Percentiles rank a stretch among this genome's conserved stretches.
These are phyloP conservation scores for Solanum hybrid DNA, from an alignment of 305 asterid genomes.

Conservation along the genomic window DNA sequence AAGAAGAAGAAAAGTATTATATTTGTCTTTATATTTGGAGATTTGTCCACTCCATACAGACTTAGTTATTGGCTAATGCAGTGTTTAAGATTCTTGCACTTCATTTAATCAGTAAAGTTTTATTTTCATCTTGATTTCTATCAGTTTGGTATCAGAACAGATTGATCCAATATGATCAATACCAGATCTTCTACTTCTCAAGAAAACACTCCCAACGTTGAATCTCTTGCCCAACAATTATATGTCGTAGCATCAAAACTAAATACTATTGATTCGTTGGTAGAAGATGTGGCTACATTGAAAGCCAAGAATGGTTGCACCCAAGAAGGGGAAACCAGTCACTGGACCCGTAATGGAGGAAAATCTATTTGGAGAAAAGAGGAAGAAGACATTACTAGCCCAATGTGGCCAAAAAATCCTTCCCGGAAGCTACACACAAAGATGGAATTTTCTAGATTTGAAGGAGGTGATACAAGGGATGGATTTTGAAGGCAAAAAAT, in stretches of 20 bases:
- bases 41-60: no score
- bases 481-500: neutral
- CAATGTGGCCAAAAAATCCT: neutral
- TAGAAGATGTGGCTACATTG: neutral
- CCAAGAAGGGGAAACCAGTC: neutral
- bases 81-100: no score
- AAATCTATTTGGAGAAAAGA: neutral
- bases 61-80: no score
- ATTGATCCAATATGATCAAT: neutral
- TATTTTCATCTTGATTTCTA: neutral
- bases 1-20: no score
- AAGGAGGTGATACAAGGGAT: neutral
- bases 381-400: neutral
- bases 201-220: neutral
- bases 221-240: neutral
- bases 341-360: neutral
- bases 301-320: neutral
- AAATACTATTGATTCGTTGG: neutral
- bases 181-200: neutral
- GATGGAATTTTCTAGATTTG: neutral
- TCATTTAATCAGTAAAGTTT: no score
- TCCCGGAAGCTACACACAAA: neutral
- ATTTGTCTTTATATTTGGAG: no score
- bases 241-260: neutral
- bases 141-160: neutral